Percentiles rank a stretch among this genome's conserved stretches.
These are phyloP conservation scores for Eimeria falciformis DNA, from an alignment of 169 alveolate genomes.

Conservation along the genomic window DNA sequence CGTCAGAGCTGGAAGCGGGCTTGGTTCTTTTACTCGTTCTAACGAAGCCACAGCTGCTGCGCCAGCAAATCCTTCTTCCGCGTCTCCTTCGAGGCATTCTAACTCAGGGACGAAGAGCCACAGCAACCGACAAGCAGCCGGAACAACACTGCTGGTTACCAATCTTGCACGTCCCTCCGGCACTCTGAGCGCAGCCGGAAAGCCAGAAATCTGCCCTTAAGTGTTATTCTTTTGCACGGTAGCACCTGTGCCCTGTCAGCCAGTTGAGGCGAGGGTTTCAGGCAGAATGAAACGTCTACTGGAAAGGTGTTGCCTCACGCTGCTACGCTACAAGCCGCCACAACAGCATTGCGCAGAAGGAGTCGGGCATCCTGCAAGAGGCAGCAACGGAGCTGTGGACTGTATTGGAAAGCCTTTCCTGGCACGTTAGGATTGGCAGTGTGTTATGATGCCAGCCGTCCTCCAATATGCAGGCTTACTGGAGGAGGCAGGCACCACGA, in stretches of 20 bases:
- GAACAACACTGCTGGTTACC: conserved; percentile 16
- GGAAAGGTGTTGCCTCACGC: neutral
- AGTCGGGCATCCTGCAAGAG: neutral
- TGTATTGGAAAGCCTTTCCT: too few relatives aligned
- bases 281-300: neutral
- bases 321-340: conserved; percentile 29
- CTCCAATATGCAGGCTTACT: neutral
- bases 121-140: conserved; percentile 17
- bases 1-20: conserved; percentile 13
- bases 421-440: too few relatives aligned
- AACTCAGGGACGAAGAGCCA: neutral
- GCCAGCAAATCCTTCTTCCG: neutral
- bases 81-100: neutral
- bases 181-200: neutral
- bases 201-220: too few relatives aligned
- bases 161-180: neutral
- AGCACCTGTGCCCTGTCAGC: too few relatives aligned
- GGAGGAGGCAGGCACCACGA: conserved; percentile 4
- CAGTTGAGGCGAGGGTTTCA: too few relatives aligned
- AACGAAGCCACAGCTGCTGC: neutral
- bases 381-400: neutral
- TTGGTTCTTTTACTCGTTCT: neutral
- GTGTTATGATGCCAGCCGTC: too few relatives aligned
- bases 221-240: too few relatives aligned
- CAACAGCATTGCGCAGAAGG: conserved; percentile 1